A percentile compares a stretch with the other conserved stretches of the same genome.
Conservation (phyloP, 495 filamentous ascomycete genomes). For the Neurospora tetraspora region DNA sequence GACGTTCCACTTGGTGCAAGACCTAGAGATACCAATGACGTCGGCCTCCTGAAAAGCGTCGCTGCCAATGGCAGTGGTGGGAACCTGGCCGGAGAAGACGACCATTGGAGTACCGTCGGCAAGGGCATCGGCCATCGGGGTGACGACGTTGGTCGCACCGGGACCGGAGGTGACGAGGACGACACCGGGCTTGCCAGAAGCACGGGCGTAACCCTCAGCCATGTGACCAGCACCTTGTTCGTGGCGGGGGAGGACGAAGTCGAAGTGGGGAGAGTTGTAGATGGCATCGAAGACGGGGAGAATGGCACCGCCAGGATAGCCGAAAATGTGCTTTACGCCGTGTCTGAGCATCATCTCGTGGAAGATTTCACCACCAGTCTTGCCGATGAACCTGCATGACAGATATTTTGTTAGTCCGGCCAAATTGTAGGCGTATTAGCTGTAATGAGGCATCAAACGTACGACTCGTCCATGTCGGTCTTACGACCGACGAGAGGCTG, state of each 20-base stretch:
- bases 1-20: slow-evolving; percentile 81
- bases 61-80: slow-evolving; percentile 61
- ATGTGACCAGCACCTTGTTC: slow-evolving; percentile 78
- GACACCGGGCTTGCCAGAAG: slow-evolving; percentile 64
- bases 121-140: slow-evolving; percentile 68
- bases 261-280: slow-evolving; percentile 70
- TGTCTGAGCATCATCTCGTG: slow-evolving; percentile 98
- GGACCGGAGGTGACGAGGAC: slow-evolving; percentile 73
- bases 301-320: slow-evolving; percentile 71
- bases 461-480: slow-evolving; percentile 68
- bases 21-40: slow-evolving; percentile 63
- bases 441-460: slow-evolving; percentile 22
- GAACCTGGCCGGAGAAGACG: slow-evolving; percentile 70
- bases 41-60: slow-evolving; percentile 79
- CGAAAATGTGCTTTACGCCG: slow-evolving; percentile 82
- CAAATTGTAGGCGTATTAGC: slow-evolving; percentile 1
- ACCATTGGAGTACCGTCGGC: slow-evolving; percentile 73
- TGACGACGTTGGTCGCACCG: slow-evolving; percentile 70
- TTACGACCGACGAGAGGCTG: slow-evolving; percentile 55
- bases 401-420: slow-evolving; percentile 17
- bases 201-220: slow-evolving; percentile 70
- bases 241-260: slow-evolving; percentile 65
- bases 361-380: slow-evolving; percentile 93
- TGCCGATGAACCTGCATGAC: slow-evolving; percentile 70
- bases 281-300: slow-evolving; percentile 80